Base-by-base conservation (phyloP, 108 stramenopile species). In the Discostella pseudostelligera region DNA sequence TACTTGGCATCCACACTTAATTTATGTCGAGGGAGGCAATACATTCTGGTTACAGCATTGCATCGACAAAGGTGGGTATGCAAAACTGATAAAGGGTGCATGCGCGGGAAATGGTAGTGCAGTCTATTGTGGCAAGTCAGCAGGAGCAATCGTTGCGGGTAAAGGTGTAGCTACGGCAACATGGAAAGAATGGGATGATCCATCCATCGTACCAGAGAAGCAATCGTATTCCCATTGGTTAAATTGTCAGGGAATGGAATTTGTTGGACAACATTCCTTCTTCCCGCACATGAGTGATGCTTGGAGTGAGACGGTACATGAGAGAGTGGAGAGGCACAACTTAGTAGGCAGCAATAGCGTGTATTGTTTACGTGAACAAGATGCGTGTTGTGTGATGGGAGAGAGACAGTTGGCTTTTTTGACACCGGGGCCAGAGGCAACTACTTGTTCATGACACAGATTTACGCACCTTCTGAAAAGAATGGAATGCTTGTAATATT, bases 31-130 rank as follows among this genome's bases (percentile, higher is more conserved):
- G 71, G 94, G 94, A 8, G 94, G 94, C 9, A 95, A 95, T 55
- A 92, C 94, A 11, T 95, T 95, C 70, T 92, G 90, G 90, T 80
- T 94, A 69, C 80, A 90, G 32, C 86, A 92, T 62, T 94, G 93
- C 62, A 82, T 94, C 62, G 84, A 84, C 42, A 84, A 83, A 19
- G 81, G 84, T 17, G 55, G 70, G n/a, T 61, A 80, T 21, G 40
- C 57, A 19, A 11, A 17, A 22, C 39, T 65, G 32, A 56, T 88
- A n/a, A 58, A 67, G 40, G 51, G 71, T 48, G 72, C 85, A 9
- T 79, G 80, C 44, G 48, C 54, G 20, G 65, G 54, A 8, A 40
- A 39, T 20, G 62, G 72, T 10, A 28, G 8, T 29, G 63, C 86
- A 1, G 84, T 95, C 4, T 95, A 95, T 58, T 72, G 74, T 74